Evolutionary conservation across 2,329 filamentous ascomycete species (phyloP).

Genomic region (Venturia asperata): DNA sequence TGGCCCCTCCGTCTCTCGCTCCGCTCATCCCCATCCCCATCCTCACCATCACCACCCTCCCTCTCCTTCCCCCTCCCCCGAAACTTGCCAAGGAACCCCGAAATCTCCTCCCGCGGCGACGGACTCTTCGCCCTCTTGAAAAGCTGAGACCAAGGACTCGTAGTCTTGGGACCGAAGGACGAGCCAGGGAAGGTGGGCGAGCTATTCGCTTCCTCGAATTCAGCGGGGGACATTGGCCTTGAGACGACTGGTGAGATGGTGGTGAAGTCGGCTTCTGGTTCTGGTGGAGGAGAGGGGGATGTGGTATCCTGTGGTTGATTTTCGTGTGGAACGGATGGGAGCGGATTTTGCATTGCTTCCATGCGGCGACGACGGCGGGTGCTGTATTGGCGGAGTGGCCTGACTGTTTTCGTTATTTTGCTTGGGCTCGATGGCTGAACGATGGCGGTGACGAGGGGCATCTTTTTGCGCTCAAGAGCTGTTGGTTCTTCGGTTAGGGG

Average conservation of each 20-base stretch:
- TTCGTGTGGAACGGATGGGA: neutral
- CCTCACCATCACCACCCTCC: neutral
- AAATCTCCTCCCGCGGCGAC: neutral
- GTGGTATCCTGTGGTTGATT: neutral
- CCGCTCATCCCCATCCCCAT: neutral
- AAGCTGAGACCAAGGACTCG: slow-evolving; percentile 8
- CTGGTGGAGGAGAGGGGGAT: neutral
- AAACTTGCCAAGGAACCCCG: neutral
- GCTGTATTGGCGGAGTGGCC: neutral
- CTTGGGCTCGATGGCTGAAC: neutral
- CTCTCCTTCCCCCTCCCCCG: neutral
- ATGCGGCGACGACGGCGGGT: neutral
- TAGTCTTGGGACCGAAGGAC: slow-evolving; percentile 4
- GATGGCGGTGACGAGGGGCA: slow-evolving; percentile 6
- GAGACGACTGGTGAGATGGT: neutral
- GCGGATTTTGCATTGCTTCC: slow-evolving; percentile 3
- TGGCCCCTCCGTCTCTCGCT: neutral
- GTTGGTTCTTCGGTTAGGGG: slow-evolving; percentile 12
- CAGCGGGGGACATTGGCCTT: neutral
- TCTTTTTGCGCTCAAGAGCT: slow-evolving; percentile 8
- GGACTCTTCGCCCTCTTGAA: slow-evolving; percentile 5
- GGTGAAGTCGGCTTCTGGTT: neutral
- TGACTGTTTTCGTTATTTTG: neutral
- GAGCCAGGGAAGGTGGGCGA: neutral
- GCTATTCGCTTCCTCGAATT: slow-evolving; percentile 9